Conservation (phyloP, 306 rosid species). For the Medicago lupulina region DNA sequence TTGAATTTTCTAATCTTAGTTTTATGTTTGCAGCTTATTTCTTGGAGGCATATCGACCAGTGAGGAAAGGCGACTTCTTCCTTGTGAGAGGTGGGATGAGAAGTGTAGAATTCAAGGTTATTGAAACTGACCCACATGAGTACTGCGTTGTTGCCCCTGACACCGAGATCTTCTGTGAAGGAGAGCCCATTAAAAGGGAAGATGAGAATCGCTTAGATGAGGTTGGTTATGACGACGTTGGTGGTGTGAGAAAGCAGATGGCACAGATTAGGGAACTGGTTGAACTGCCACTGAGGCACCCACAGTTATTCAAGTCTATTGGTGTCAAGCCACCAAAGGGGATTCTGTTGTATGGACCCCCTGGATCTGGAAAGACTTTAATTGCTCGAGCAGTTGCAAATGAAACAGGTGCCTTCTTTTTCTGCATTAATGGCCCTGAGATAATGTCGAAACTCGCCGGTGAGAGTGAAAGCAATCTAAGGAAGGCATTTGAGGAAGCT, state of each 20-base stretch:
- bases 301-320: constrained; percentile 87
- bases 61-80: constrained; percentile 92
- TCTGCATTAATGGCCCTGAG: constrained; percentile 97
- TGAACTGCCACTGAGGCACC: constrained; percentile 94
- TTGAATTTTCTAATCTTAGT: constrained; percentile 26
- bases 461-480: constrained; percentile 96
- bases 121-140: constrained; percentile 92
- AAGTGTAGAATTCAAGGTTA: constrained; percentile 97
- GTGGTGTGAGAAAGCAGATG: constrained; percentile 97
- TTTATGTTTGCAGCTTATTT: constrained; percentile 78
- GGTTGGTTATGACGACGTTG: constrained; percentile 98
- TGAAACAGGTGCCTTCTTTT: constrained; percentile 98
- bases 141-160: constrained; percentile 98
- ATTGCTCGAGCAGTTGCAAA: constrained; percentile 97
- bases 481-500: constrained; percentile 99
- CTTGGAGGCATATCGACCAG: constrained; percentile 90
- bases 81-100: constrained; percentile 99
- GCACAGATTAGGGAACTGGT: constrained; percentile 94
- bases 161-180: constrained; percentile 97
- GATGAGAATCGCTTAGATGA: constrained; percentile 94
- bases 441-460: constrained; percentile 97
- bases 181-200: constrained; percentile 90
- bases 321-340: constrained; percentile 99
- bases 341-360: constrained; percentile 87
- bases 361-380: constrained; percentile 93